Evolutionary conservation across 257 asterid species (phyloP).

Genomic region (Solanum gracilifrons): DNA sequence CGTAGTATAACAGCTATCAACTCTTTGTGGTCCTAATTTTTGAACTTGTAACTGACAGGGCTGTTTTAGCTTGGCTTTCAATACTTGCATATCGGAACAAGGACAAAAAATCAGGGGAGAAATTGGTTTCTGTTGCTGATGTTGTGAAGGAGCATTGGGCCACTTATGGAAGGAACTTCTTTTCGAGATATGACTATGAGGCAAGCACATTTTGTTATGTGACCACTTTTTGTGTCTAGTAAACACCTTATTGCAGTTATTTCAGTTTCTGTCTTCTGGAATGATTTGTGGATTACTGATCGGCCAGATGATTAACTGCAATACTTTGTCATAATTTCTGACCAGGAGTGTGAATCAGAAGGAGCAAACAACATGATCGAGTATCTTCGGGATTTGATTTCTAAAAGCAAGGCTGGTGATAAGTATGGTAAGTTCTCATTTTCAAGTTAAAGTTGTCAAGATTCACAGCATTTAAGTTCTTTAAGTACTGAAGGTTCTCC

Average conservation of each 20-base stretch:
- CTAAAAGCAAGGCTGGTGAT: conserved; percentile 69
- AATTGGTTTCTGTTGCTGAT: conserved; percentile 75
- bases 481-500: conserved; percentile 2
- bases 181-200: conserved; percentile 96
- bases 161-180: conserved; percentile 87
- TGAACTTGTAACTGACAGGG: conserved; percentile 41
- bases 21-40: background rate
- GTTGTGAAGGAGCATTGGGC: conserved; percentile 90
- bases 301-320: background rate
- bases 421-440: conserved; percentile 40
- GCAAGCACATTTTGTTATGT: conserved; percentile 24
- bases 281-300: background rate
- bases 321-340: conserved; percentile 1
- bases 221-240: conserved; percentile 2
- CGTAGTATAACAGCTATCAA: background rate
- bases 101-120: conserved; percentile 72
- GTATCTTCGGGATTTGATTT: conserved; percentile 57
- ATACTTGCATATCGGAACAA: conserved; percentile 73
- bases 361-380: conserved; percentile 77
- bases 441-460: background rate
- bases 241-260: background rate
- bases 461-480: background rate
- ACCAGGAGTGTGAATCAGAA: conserved; percentile 84
- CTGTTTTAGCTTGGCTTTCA: conserved; percentile 98
- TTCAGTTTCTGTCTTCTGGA: background rate